Conservation (phyloP, 75 land plant species). For the Sequoiadendron giganteum region DNA sequence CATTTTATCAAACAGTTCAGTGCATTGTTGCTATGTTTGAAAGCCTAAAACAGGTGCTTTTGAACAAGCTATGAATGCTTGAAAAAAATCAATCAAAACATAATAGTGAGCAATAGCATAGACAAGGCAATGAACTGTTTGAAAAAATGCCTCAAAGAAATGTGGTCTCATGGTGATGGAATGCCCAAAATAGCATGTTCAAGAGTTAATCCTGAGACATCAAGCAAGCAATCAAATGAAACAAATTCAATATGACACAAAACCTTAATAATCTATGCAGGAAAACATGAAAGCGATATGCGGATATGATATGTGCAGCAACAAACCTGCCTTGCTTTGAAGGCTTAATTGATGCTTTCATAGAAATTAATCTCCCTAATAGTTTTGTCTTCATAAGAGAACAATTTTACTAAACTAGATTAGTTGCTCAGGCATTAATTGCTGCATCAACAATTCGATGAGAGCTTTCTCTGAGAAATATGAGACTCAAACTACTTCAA, state of each 20-base stretch:
- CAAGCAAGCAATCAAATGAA: too few relatives aligned
- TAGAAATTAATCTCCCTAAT: conserved; percentile 31
- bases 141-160: too few relatives aligned
- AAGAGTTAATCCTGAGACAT: too few relatives aligned
- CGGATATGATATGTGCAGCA: conserved; percentile 4
- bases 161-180: too few relatives aligned
- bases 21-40: too few relatives aligned
- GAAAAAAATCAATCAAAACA: too few relatives aligned
- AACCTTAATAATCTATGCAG: background rate
- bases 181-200: too few relatives aligned
- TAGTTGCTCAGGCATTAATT: conserved; percentile 46
- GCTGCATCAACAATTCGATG: conserved; percentile 66
- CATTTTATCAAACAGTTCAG: too few relatives aligned
- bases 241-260: background rate
- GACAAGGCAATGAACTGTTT: too few relatives aligned
- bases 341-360: background rate
- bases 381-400: background rate
- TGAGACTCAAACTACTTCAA: conserved; percentile 70
- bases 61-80: too few relatives aligned
- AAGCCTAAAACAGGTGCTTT: too few relatives aligned
- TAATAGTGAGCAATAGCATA: too few relatives aligned
- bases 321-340: background rate
- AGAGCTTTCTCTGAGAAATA: conserved; percentile 45
- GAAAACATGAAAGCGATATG: background rate
- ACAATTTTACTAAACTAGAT: background rate